These are phyloP conservation scores for Amanita pallidorosea DNA, from an alignment of 768 basidiomycete genomes.

Conservation along the genomic window DNA sequence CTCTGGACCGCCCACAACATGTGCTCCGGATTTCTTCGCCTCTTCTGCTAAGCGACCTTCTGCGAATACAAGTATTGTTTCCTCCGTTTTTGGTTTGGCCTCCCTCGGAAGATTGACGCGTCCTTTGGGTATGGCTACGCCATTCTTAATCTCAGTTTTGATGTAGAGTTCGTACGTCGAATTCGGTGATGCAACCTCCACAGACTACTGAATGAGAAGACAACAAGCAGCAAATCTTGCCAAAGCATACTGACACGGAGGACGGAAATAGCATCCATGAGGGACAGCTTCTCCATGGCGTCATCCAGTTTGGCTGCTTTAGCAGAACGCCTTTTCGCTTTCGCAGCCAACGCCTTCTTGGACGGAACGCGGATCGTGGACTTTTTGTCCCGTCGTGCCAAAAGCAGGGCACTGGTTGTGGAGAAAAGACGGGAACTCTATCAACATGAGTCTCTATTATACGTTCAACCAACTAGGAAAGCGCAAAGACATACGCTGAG, in stretches of 20 bases:
- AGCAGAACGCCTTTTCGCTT: conserved; percentile 47
- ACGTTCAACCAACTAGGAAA: not conserved
- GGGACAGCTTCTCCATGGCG: conserved; percentile 54
- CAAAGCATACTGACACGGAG: conserved; percentile 45
- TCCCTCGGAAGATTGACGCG: conserved; percentile 80
- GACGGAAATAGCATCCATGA: conserved; percentile 56
- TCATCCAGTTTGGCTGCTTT: conserved; percentile 45
- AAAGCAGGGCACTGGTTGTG: conserved; percentile 28
- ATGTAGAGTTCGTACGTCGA: conserved; percentile 75
- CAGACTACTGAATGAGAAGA: conserved; percentile 39
- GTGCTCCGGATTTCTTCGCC: conserved; percentile 80
- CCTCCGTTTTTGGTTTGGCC: conserved; percentile 57
- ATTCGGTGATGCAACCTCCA: conserved; percentile 69
- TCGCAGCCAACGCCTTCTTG: conserved; percentile 62
- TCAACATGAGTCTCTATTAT: too few relatives aligned
- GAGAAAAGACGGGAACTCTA: conserved; percentile 36
- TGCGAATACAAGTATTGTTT: conserved; percentile 88
- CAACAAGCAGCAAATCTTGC: not conserved
- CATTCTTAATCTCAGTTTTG: conserved; percentile 69
- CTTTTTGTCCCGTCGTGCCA: conserved; percentile 39
- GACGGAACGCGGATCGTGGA: conserved; percentile 46
- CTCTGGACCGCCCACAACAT: conserved; percentile 85
- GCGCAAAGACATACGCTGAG: conserved; percentile 8
- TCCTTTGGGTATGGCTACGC: conserved; percentile 80
- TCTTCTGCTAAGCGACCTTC: conserved; percentile 75